Conservation (phyloP, 805 yeast genomes). For the Kluyveromyces aestuarii region DNA sequence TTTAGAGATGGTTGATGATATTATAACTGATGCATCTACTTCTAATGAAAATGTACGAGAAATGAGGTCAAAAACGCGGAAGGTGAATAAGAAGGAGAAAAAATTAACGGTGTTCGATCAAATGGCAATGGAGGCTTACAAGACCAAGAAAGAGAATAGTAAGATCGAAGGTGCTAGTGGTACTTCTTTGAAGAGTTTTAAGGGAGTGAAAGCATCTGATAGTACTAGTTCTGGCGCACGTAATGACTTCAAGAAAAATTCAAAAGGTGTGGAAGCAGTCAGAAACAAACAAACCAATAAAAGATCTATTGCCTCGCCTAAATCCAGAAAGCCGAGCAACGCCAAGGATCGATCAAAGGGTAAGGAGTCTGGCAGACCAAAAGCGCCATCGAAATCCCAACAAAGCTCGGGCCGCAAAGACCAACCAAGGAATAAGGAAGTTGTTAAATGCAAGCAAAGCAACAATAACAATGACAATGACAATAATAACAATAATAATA, state of each 20-base stretch:
- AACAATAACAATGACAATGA: no score
- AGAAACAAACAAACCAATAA: not conserved
- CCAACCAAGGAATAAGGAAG: not conserved
- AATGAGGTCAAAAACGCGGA: conserved; percentile 20
- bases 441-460: not conserved
- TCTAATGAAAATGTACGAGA: conserved; percentile 11
- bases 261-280: not conserved
- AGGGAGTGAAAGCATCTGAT: conserved; percentile 22
- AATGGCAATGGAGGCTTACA: conserved; percentile 20
- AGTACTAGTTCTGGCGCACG: not conserved
- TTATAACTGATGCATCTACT: not conserved
- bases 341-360: not conserved
- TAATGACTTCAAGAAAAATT: no score
- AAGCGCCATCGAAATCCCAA: not conserved
- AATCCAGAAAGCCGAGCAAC: not conserved
- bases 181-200: conserved; percentile 32
- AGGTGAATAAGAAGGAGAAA: conserved; percentile 10
- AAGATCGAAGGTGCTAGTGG: conserved; percentile 33
- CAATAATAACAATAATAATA: no score
- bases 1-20: conserved; percentile 36
- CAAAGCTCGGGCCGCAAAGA: not conserved
- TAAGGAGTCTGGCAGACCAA: not conserved
- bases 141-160: conserved; percentile 26
- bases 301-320: not conserved
- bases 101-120: conserved; percentile 20